phyloP scores from a whole-genome alignment of 2,329 filamentous ascomycete species.

The Ophiostoma sp. region DNA sequence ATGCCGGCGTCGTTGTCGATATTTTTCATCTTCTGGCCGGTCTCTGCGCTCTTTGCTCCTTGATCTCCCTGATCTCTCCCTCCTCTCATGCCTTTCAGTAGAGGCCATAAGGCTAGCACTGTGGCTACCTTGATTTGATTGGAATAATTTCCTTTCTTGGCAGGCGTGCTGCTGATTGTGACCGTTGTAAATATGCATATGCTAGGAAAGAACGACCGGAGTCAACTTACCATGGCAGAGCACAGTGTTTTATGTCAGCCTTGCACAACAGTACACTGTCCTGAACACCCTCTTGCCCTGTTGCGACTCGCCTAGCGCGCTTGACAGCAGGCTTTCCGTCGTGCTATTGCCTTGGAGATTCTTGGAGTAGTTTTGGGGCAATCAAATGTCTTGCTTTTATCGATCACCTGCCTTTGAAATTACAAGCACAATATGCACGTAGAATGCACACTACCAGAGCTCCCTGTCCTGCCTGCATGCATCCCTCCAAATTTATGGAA shows the following conservation, averaged over 20 bases:
- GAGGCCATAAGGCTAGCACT: slow-evolving; percentile 7
- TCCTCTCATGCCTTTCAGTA: slow-evolving; percentile 4
- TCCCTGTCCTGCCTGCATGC: not conserved
- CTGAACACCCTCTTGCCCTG: not conserved
- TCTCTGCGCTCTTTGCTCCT: not conserved
- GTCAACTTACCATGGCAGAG: not conserved
- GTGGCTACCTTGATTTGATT: not conserved
- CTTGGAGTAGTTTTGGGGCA: slow-evolving; percentile 3
- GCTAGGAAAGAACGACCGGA: not conserved
- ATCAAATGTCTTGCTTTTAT: slow-evolving; percentile 9
- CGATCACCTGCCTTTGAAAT: not conserved
- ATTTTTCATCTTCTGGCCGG: not conserved
- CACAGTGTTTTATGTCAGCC: slow-evolving; percentile 6
- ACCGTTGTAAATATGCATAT: not conserved
- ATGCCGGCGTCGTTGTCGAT: not conserved
- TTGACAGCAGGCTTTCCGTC: not conserved
- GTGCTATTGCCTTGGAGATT: not conserved
- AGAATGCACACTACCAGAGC: not conserved
- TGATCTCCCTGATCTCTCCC: not conserved
- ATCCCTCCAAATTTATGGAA: not conserved
- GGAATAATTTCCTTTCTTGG: not conserved
- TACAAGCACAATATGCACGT: not conserved
- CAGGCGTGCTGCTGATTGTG: not conserved
- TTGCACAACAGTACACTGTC: not conserved
- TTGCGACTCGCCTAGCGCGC: slow-evolving; percentile 1